Conservation (phyloP, 140 eudicot genomes). For the Bidens hawaiensis region DNA sequence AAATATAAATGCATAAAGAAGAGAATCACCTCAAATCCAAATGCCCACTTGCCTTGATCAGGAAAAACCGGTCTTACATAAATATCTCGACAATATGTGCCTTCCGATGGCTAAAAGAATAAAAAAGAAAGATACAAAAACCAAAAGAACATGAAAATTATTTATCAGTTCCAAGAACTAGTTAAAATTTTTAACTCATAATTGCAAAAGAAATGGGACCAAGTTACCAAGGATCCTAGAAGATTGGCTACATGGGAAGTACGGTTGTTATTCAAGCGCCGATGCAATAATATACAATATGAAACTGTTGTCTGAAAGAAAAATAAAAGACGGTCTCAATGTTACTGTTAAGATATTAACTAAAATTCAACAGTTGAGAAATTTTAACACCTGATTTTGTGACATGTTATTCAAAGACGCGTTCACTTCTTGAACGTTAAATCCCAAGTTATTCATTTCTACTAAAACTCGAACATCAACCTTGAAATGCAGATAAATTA, state of each 20-base stretch:
- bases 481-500: slow-evolving; percentile 26
- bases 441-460: slow-evolving; percentile 53
- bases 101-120: slow-evolving; percentile 22
- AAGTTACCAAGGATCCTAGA: slow-evolving; percentile 37
- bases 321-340: slow-evolving; percentile 3
- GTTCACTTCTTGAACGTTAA: slow-evolving; percentile 40
- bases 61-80: slow-evolving; percentile 37
- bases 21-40: slow-evolving; percentile 58
- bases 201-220: slow-evolving; percentile 5
- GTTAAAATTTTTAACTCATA: too few relatives aligned
- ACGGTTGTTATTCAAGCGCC: slow-evolving; percentile 36
- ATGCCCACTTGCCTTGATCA: slow-evolving; percentile 40
- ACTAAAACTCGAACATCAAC: slow-evolving; percentile 40
- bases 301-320: slow-evolving; percentile 60
- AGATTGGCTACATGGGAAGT: slow-evolving; percentile 26
- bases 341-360: not conserved
- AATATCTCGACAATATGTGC: slow-evolving; percentile 30
- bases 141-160: not conserved
- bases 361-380: slow-evolving; percentile 13
- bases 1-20: not conserved
- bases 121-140: slow-evolving; percentile 1
- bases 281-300: slow-evolving; percentile 49
- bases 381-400: slow-evolving; percentile 58
- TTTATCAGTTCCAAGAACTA: slow-evolving; percentile 10
- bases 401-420: slow-evolving; percentile 46